These are phyloP conservation scores for Fennellomyces sp. DNA, from an alignment of 371 early-diverging fungal species.

Conservation along the genomic window DNA sequence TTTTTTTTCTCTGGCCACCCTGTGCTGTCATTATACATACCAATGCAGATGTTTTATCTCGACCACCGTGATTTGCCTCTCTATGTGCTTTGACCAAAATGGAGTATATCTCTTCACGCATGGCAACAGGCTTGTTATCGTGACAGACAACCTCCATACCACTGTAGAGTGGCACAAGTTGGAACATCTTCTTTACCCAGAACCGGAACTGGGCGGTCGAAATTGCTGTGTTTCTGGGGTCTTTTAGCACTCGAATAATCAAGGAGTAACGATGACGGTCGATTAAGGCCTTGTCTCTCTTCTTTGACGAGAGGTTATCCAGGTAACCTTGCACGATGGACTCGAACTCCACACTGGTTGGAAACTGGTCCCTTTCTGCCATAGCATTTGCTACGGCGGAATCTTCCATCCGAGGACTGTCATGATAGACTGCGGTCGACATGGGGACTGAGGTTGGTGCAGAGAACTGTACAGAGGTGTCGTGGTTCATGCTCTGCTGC, in stretches of 20 bases:
- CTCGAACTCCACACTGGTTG: conserved; percentile 40
- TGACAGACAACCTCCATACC: conserved; percentile 53
- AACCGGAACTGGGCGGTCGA: conserved; percentile 69
- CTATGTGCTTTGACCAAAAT: conserved; percentile 62
- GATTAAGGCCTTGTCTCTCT: conserved; percentile 64
- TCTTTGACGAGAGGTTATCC: conserved; percentile 58
- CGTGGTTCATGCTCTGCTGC: conserved; percentile 2
- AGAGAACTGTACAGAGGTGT: conserved; percentile 58
- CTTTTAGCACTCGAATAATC: conserved; percentile 57
- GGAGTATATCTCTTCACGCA: conserved; percentile 60
- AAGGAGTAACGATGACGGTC: conserved; percentile 56
- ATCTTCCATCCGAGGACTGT: neutral
- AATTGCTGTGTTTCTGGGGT: conserved; percentile 61
- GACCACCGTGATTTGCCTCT: conserved; percentile 64
- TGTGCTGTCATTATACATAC: conserved; percentile 23
- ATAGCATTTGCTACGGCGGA: neutral
- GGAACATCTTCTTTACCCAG: conserved; percentile 74
- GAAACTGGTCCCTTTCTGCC: conserved; percentile 37
- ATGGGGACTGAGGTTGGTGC: conserved; percentile 97
- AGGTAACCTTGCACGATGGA: conserved; percentile 56
- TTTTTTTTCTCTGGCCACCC: neutral
- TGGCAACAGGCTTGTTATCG: conserved; percentile 61
- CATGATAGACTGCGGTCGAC: conserved; percentile 87
- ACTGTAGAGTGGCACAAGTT: conserved; percentile 29
- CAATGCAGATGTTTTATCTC: conserved; percentile 68